Base-by-base conservation (phyloP, 2,329 filamentous ascomycete species). In the Fusarium pseudograminearum region DNA sequence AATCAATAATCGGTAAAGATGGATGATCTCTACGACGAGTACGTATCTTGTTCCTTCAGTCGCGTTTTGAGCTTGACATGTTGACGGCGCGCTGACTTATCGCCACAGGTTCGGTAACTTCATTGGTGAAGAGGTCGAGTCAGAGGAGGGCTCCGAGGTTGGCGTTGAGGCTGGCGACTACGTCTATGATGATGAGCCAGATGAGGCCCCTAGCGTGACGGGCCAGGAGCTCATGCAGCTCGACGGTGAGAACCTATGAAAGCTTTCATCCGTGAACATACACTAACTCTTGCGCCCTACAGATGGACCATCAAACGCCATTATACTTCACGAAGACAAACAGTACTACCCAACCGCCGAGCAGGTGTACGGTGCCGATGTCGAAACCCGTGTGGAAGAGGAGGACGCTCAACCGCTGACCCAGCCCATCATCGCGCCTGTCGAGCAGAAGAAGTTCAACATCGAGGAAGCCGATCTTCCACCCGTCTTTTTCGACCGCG, bases 1-100 rank as follows among this genome's bases (percentile, higher is more conserved):
- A 50, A 34, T 62, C 18, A 24, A 47, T 40, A 50, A 28, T 50
- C 56, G 24, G 53, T 38, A 67, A 79, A 75, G 75, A 96, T 97
- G 94, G 94, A 98, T 85, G 94, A 98, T 82, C 90, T 98, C 75
- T 98, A 98, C 80, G 95, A 98, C 83, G 95, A 98, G 93, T 97
- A 59, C 18, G 70, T 67, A 54, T 56, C 45, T 48, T 28, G 11
- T n/a, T 45, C 34, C 31, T 44, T 36, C 26, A 41, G 16, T 40
- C 44, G 53, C 51, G 53, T 52, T 52, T 53, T 54, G 34, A 61
- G 53, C 59, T 66, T 50, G 33, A 57, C 34, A 57, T 40, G 28
- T 66, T 65, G 46, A 58, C 61, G 41, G 64, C 51, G 66, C 57
- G 58, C 69, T 73, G 54, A 74, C 73, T 59, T 59, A 57, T 66